These are phyloP conservation scores for Alternaria rosae DNA, from an alignment of 2,329 filamentous ascomycete species.

Conservation along the genomic window DNA sequence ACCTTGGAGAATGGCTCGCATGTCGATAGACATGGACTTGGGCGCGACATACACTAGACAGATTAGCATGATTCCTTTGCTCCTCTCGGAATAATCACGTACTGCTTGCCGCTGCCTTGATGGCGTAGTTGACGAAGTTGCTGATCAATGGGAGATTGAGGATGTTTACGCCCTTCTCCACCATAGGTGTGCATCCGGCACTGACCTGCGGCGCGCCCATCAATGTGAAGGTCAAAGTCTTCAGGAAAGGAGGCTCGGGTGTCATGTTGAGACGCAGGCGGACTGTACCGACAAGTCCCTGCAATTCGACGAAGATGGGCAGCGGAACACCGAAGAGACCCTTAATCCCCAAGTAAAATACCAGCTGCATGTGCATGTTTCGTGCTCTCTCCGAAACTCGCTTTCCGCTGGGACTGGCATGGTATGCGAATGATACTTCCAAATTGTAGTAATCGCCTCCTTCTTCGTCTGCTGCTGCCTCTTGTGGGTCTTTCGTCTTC, in stretches of 20 bases:
- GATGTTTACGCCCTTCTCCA: constrained; percentile 89
- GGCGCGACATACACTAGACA: constrained; percentile 81
- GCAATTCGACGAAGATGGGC: constrained; percentile 88
- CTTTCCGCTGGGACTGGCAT: constrained; percentile 76
- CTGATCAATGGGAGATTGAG: constrained; percentile 91
- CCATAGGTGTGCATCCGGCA: constrained; percentile 89
- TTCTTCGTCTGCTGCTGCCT: constrained; percentile 86
- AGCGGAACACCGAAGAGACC: constrained; percentile 89
- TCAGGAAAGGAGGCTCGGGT: constrained; percentile 90
- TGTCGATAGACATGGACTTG: constrained; percentile 90
- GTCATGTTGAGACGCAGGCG: constrained; percentile 83
- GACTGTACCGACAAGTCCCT: constrained; percentile 87
- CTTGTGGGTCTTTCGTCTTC: constrained; percentile 83
- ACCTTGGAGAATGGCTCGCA: constrained; percentile 88
- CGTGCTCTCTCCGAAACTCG: constrained; percentile 81
- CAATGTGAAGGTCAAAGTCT: constrained; percentile 88
- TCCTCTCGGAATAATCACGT: constrained; percentile 6
- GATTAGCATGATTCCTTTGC: constrained; percentile 39
- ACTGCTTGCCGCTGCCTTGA: constrained; percentile 77
- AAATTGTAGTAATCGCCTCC: constrained; percentile 93
- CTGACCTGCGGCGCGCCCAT: constrained; percentile 92
- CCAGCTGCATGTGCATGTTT: constrained; percentile 96
- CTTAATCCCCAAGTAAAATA: constrained; percentile 91
- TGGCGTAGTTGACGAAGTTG: constrained; percentile 96
- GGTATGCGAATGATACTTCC: constrained; percentile 89